Evolutionary conservation across 306 rosid genomes (phyloP), one percentile per base, ranked within the genome.

Genomic region (Vigna trinervia): DNA sequence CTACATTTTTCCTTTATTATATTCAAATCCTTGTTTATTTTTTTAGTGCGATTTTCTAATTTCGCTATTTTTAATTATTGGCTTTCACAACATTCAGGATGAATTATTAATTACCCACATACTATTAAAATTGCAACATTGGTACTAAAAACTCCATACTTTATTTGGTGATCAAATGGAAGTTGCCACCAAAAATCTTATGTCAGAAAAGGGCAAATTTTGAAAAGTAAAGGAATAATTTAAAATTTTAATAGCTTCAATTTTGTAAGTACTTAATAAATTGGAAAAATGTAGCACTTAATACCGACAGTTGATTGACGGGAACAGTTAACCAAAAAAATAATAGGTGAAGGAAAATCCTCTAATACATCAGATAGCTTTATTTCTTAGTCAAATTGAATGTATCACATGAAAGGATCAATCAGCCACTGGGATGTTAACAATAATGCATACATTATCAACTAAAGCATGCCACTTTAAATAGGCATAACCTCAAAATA

Each of bases 391-490:
- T 57, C 2, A 19, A 77, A 82, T 47, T 23, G 15, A 72, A 56
- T 56, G 75, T 39, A 64, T 74, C 36, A 56, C 54, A 58, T 41
- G 72, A 62, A 71, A 56, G 52, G 36, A 81, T 69, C 26, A 63
- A 70, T 56, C 76, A 39, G 62, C 50, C 78, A 69, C 56, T 22
- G 71, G 71, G 68, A 47, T 65, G 73, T 78, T 50, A 73, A 59
- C 17, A 73, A 59, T 70, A 74, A 36, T 69, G 74, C 73, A 48
- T 43, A 74, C 56, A 43, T 73, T 56, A 36, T 74, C 72, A 54
- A 53, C 76, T 62, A 17, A 56, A 75, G 9, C 69, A 34, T 23
- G 80, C 81, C 82, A 67, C 83, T 67, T 72, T 36, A 73, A 75
- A 65, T 60, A 41, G 78, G 54, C 64, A 74, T 56, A 22, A 63